phyloP scores from a whole-genome alignment of 805 yeast genomes.

The Wickerhamomyces alni region DNA sequence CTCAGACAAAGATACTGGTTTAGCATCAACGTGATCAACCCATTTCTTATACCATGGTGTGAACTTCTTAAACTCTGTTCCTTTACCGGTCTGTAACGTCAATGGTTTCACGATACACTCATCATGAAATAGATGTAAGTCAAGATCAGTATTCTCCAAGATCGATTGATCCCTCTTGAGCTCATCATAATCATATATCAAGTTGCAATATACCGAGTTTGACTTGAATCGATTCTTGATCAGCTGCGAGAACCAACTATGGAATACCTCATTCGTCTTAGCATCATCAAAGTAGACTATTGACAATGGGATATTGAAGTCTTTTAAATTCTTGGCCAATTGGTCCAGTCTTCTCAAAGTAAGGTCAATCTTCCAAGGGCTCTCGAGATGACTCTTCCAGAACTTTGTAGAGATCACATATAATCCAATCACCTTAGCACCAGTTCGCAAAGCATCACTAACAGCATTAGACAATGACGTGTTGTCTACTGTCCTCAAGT shows the following conservation, averaged over 20 bases:
- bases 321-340: conserved; percentile 26
- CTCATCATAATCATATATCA: conserved; percentile 33
- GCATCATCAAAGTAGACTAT: conserved; percentile 21
- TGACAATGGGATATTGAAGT: conserved; percentile 32
- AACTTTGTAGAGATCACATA: conserved; percentile 37
- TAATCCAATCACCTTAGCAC: conserved; percentile 32
- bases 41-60: conserved; percentile 45
- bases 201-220: conserved; percentile 21
- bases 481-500: conserved; percentile 41
- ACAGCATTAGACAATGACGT: conserved; percentile 33
- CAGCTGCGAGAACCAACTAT: conserved; percentile 18
- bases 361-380: conserved; percentile 37
- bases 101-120: conserved; percentile 39
- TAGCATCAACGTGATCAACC: conserved; percentile 25
- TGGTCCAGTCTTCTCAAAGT: conserved; percentile 28
- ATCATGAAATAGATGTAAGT: conserved; percentile 29
- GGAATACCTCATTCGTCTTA: conserved; percentile 7
- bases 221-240: conserved; percentile 8
- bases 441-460: conserved; percentile 23
- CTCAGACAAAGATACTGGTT: conserved; percentile 3
- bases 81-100: conserved; percentile 33
- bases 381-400: conserved; percentile 35
- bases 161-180: conserved; percentile 25
- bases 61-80: conserved; percentile 39
- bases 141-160: conserved; percentile 9